Evolutionary conservation across 257 asterid species (phyloP).

Genomic region (Scutellaria minor): DNA sequence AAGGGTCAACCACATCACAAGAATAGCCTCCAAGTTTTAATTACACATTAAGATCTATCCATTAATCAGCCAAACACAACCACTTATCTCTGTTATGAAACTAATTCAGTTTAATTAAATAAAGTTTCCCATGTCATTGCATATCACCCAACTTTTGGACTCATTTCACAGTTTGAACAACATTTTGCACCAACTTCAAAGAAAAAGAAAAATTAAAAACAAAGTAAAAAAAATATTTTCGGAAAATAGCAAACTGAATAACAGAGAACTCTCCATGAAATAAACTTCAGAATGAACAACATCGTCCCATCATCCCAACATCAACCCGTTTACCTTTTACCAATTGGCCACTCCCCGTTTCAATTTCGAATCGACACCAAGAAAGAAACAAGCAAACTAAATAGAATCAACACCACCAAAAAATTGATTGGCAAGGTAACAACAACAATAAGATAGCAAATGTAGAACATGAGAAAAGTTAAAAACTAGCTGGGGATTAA

Average conservation of each 20-base stretch:
- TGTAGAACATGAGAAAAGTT: not conserved
- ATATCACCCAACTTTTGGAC: too few species aligned
- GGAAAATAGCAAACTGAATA: too few species aligned
- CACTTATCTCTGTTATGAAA: not conserved
- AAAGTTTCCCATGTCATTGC: not conserved
- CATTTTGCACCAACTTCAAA: too few species aligned
- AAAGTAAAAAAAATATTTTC: too few species aligned
- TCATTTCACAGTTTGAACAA: too few species aligned
- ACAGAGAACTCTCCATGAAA: too few species aligned
- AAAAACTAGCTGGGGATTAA: not conserved
- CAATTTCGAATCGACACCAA: too few species aligned
- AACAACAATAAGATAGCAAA: not conserved
- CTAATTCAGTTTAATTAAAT: slow-evolving; percentile 7
- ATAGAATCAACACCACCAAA: not conserved
- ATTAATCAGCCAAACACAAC: not conserved
- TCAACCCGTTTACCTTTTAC: too few species aligned
- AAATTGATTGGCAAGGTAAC: not conserved
- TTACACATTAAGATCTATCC: not conserved
- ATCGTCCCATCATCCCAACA: too few species aligned
- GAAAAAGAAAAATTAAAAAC: too few species aligned
- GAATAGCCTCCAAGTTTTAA: not conserved
- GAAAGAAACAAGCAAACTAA: not conserved
- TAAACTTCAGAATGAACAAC: too few species aligned
- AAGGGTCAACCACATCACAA: slow-evolving; percentile 11
- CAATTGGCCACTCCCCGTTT: too few species aligned